Percentiles rank a stretch among this genome's conserved stretches.
Conservation (phyloP, 345 rosid species). For the Salix dunnii region DNA sequence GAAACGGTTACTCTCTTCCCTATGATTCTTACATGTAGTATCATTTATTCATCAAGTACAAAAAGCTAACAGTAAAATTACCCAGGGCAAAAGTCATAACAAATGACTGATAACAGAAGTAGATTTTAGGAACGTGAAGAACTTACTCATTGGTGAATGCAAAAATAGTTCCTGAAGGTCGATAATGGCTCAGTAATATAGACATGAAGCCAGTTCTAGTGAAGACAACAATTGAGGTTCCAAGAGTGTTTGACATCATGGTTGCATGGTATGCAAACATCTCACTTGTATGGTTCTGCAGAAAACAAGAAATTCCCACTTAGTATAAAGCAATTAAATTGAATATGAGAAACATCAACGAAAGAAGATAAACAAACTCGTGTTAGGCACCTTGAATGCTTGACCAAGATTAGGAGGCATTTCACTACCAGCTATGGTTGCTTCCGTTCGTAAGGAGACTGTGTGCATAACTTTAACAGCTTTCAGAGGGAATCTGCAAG, state of each 20-base stretch:
- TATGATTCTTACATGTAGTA: too few species aligned
- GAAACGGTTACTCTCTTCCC: background rate
- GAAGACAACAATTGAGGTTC: constrained; percentile 92
- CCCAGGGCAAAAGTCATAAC: constrained; percentile 6
- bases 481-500: constrained; percentile 76
- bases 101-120: background rate
- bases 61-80: too few species aligned
- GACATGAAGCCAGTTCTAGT: constrained; percentile 98
- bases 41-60: too few species aligned
- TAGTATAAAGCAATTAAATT: constrained; percentile 8
- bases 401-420: constrained; percentile 91
- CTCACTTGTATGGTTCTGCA: constrained; percentile 94
- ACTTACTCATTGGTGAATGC: constrained; percentile 92
- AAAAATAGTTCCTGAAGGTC: constrained; percentile 91
- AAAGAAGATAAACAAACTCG: background rate
- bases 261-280: constrained; percentile 99
- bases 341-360: background rate
- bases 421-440: constrained; percentile 67
- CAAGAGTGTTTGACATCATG: constrained; percentile 99
- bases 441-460: constrained; percentile 87
- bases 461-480: constrained; percentile 99
- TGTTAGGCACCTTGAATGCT: constrained; percentile 58
- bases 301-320: constrained; percentile 15
- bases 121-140: constrained; percentile 2
- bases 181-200: constrained; percentile 85